phyloP scores from a whole-genome alignment of 1,139 yeast species.

The Hansenula sp. region DNA sequence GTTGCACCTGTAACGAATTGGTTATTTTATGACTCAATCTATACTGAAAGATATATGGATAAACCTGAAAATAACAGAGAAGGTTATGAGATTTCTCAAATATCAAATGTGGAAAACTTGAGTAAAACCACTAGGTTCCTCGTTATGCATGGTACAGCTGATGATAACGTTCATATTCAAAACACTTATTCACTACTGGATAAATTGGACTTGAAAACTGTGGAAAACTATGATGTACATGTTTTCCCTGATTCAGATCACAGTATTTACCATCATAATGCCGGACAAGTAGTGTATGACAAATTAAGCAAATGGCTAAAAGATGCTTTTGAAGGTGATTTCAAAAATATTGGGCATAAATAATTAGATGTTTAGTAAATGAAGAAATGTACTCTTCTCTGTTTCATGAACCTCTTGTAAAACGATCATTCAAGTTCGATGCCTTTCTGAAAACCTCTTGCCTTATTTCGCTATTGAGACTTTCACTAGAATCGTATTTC shows the following conservation, averaged over 20 bases:
- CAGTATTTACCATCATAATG: constrained; percentile 74
- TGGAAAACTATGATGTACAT: constrained; percentile 86
- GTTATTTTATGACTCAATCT: constrained; percentile 75
- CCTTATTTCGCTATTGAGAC: neutral
- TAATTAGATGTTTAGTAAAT: neutral
- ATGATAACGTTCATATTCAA: constrained; percentile 94
- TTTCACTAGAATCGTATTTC: neutral
- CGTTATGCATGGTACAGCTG: constrained; percentile 94
- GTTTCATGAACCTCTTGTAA: neutral
- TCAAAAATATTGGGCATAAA: constrained; percentile 25
- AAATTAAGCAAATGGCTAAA: constrained; percentile 69
- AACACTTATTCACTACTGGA: constrained; percentile 78
- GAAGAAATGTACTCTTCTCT: neutral
- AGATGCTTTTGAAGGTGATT: constrained; percentile 62
- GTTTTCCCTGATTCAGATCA: constrained; percentile 95
- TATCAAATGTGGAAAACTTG: constrained; percentile 49
- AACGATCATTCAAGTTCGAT: constrained; percentile 1
- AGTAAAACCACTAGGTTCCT: constrained; percentile 54
- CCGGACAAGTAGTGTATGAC: constrained; percentile 70
- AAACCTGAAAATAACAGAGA: constrained; percentile 51
- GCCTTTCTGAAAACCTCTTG: constrained; percentile 4
- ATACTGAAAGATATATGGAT: constrained; percentile 90
- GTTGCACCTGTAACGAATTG: constrained; percentile 91
- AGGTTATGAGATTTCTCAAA: constrained; percentile 46
- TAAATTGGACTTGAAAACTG: constrained; percentile 50